Evolutionary conservation across 2,329 filamentous ascomycete species (phyloP).

Genomic region (Venturia pyrina): DNA sequence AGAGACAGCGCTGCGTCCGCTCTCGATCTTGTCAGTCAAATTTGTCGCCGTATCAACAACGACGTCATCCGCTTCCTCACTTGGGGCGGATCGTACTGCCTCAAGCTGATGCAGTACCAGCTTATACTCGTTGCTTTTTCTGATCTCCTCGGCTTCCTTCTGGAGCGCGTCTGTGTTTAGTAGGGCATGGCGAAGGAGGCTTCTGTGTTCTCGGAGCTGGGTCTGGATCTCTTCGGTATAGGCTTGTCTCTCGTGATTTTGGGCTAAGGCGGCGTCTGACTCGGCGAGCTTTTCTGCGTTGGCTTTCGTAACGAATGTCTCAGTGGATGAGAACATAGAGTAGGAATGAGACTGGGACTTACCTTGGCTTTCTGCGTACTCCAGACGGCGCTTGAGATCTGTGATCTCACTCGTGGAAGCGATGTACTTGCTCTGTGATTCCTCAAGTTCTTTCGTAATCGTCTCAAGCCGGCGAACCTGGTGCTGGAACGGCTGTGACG

Average conservation of each 20-base stretch:
- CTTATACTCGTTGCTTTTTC: constrained; percentile 16
- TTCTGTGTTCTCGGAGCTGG: constrained; percentile 17
- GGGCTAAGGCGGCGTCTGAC: constrained; percentile 10
- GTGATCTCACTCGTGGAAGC: constrained; percentile 15
- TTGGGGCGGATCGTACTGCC: constrained; percentile 13
- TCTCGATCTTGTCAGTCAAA: constrained; percentile 17
- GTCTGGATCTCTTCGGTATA: constrained; percentile 16
- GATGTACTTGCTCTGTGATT: constrained; percentile 15
- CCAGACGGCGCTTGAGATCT: constrained; percentile 15
- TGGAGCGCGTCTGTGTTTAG: constrained; percentile 3
- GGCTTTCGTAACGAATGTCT: constrained; percentile 6
- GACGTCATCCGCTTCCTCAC: constrained; percentile 1
- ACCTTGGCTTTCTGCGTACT: constrained; percentile 9
- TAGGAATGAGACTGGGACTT: not conserved
- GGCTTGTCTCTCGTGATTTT: constrained; percentile 15
- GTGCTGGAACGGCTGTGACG: constrained; percentile 12
- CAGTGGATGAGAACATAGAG: not conserved
- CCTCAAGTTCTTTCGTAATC: constrained; percentile 10
- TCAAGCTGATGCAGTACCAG: constrained; percentile 16
- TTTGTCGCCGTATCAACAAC: constrained; percentile 16
- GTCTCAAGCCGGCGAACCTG: constrained; percentile 7
- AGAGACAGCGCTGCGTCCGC: constrained; percentile 10
- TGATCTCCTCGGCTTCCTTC: constrained; percentile 13
- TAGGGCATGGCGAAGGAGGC: constrained; percentile 18
- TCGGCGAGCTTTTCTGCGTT: constrained; percentile 3